Evolutionary conservation across 2,329 filamentous ascomycete genomes (phyloP).

Genomic region (Colletotrichum filicis): DNA sequence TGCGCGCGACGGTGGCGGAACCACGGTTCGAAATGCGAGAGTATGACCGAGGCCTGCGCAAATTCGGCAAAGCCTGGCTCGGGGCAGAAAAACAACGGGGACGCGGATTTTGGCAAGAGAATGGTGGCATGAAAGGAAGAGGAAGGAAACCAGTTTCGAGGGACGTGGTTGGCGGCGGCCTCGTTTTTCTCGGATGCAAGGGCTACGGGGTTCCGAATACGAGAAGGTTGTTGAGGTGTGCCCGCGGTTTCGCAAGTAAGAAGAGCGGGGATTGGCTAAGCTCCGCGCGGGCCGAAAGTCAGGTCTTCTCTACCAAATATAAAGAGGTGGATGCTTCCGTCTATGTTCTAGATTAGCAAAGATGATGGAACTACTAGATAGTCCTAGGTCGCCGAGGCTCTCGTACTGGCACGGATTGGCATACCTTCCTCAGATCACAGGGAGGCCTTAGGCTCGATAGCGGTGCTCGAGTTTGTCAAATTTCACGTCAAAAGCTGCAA

Average conservation of each 20-base stretch:
- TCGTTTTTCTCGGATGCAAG: constrained; percentile 34
- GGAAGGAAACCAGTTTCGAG: constrained; percentile 18
- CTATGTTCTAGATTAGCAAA: background rate
- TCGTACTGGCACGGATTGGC: too few species aligned
- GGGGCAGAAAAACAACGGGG: too few species aligned
- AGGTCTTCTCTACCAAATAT: background rate
- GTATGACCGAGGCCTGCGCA: background rate
- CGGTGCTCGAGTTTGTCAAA: background rate
- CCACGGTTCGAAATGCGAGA: background rate
- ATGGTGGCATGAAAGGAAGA: constrained; percentile 15
- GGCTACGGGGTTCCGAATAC: constrained; percentile 23
- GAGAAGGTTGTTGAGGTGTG: background rate
- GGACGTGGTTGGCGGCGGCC: constrained; percentile 28
- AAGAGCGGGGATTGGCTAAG: background rate
- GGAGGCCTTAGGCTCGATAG: background rate
- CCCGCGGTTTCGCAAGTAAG: background rate
- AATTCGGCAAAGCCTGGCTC: background rate
- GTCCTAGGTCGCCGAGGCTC: too few species aligned
- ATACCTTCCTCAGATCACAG: background rate
- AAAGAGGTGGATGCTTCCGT: background rate
- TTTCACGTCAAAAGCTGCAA: background rate
- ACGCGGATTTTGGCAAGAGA: background rate
- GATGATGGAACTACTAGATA: too few species aligned
- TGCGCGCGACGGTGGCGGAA: background rate
- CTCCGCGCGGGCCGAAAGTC: background rate